Base-by-base conservation (phyloP, 352 stramenopile species). In the Globisporangium abappressorium region DNA sequence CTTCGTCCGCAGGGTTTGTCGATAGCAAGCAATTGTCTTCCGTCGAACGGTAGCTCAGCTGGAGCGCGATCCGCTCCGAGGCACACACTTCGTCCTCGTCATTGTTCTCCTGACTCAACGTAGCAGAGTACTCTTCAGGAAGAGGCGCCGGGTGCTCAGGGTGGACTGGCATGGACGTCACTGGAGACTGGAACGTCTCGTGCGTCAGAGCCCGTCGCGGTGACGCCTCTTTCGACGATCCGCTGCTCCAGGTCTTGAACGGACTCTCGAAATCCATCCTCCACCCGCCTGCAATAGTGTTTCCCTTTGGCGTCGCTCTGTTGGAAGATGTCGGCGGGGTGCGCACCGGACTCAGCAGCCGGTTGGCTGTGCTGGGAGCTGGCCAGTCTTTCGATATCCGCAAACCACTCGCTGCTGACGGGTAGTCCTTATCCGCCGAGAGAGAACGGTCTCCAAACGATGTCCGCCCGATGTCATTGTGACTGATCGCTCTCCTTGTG, bases 191-290 rank as follows among this genome's bases (percentile, higher is more conserved):
- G 67, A 92, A 90, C 28, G 73, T 87, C 15, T 91, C 80, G 5
- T 76, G 70, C 15, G 69, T 86, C n/a, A 89, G 51, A 6, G 70
- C 38, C 11, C 57, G 73, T 53, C 77, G 77, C 2, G 81, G 76
- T 0, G 79, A 80, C 4, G 73, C 57, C 0, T 90, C 78, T 36
- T 81, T 87, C 14, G 56, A 51, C 0, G 73, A 76, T 5, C 30
- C 70, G 0, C 72, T 69, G 62, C 82, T 89, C 85, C 85, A 93
- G 2, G 83, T 93, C 72, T 90, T 91, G 67, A 92, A 88, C 33
- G 85, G 78, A 63, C 90, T 85, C 28, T 93, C 85, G 62, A 90
- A 86, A 34, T 91, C 83, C 65, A 91, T 75, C 64, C 87, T 86
- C 85, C 84, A 91, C 33, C 67, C 63, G 5, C 51, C 54, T 6